Evolutionary conservation across 306 rosid species (phyloP), one percentile per base, ranked within the genome.

Genomic region (Ochetophila trinervis): DNA sequence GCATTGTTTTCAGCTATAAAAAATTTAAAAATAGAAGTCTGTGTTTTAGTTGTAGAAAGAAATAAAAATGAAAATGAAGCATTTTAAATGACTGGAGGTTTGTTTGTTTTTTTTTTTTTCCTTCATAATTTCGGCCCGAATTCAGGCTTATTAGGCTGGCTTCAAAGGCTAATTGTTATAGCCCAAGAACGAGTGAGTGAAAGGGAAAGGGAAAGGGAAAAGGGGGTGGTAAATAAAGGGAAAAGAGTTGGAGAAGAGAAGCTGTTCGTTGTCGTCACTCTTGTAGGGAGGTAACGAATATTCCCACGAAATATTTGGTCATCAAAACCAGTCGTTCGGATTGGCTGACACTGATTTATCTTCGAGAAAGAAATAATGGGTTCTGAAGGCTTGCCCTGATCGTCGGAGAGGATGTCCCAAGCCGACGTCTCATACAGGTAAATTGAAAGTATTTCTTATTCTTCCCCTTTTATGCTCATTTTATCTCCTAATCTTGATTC

Each of bases 391-490:
- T 27, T 55, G 9, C 34, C 49, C 47, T 72, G 75, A 66, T 63
- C 69, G 62, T 58, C 15, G 56, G 53, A 35, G 79, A 84, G 75
- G 70, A 84, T 84, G 88, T 80, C 85, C 72, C 82, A 78, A 66
- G 42, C 88, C 75, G 74, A 78, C 7, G 78, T 84, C 71, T 72
- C 85, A 47, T 84, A 84, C 69, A 69, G 78, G 88, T 80, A 14
- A n/a, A n/a, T 50, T 16, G 0, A 50, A n/a, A 14, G 19, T 9
- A 19, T 16, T 50, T 50, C 6, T 6, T 18, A 14, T 50, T 16
- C 54, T 4, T 19, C 19, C 19, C 8, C 32, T 27, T 27, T 50
- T 4, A 50, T 50, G 9, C 20, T 19, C 54, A 17, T 50, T 17
- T 16, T 50, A 16, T 16, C n/a, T 0, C 19, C 50, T 4, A 27